Evolutionary conservation across 495 filamentous ascomycete genomes (phyloP).

Genomic region (Zalerion maritima): DNA sequence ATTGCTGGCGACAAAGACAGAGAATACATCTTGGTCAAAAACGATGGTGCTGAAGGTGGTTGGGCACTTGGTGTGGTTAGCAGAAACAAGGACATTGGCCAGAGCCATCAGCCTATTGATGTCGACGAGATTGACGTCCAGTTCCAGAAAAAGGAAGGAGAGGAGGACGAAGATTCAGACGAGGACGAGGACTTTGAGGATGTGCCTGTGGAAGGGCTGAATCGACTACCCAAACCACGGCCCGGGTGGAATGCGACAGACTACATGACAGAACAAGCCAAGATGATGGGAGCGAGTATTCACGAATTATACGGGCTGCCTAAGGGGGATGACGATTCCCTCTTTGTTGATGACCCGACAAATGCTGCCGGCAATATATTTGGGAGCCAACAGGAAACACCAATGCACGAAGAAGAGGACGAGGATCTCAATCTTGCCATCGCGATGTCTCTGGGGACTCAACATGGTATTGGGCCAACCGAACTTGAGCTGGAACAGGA

Average conservation of each 20-base stretch:
- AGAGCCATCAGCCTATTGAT: conserved; percentile 73
- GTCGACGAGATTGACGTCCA: conserved; percentile 58
- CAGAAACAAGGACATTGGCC: conserved; percentile 57
- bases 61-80: conserved; percentile 92
- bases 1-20: conserved; percentile 81
- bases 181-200: conserved; percentile 78
- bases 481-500: conserved; percentile 20
- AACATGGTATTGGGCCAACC: conserved; percentile 17
- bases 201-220: conserved; percentile 86
- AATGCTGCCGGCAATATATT: conserved; percentile 17
- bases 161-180: conserved; percentile 47
- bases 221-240: conserved; percentile 58
- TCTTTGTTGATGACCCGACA: conserved; percentile 48
- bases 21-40: conserved; percentile 93
- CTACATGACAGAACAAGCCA: conserved; percentile 7
- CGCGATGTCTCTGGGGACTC: conserved; percentile 54
- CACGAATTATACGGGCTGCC: no score
- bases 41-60: conserved; percentile 87
- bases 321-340: conserved; percentile 36
- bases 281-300: no score
- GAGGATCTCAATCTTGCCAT: conserved; percentile 71
- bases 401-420: conserved; percentile 44
- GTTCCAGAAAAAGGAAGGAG: conserved; percentile 37
- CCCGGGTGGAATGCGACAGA: conserved; percentile 6
- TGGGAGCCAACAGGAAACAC: conserved; percentile 14